phyloP scores from a whole-genome alignment of 495 filamentous ascomycete genomes.

The Achaetomiella virescens region DNA sequence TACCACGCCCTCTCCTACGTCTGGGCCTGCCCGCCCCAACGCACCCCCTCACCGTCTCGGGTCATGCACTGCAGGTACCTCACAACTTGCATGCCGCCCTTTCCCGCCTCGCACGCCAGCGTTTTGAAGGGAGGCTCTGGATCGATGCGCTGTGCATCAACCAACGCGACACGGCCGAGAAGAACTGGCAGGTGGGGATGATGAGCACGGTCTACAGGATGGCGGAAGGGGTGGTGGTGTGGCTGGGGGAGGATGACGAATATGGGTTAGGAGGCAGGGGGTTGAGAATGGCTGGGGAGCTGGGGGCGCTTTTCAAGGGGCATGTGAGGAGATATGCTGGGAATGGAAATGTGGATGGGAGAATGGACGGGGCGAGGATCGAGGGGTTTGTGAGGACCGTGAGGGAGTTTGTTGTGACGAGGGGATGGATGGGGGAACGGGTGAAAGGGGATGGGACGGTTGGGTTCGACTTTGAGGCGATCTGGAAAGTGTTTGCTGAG shows the following conservation, averaged over 20 bases:
- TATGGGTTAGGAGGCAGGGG: neutral
- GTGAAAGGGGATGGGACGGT: neutral
- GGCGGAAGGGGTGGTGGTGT: conserved; percentile 25
- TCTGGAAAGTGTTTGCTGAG: neutral
- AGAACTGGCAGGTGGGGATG: conserved; percentile 26
- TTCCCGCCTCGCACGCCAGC: neutral
- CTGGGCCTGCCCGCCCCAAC: neutral
- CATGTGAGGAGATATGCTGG: neutral
- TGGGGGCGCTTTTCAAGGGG: neutral
- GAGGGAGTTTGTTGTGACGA: neutral
- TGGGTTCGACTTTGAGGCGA: conserved; percentile 6
- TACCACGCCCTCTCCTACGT: conserved; percentile 6
- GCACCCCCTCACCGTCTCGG: neutral
- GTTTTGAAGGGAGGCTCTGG: conserved; percentile 10
- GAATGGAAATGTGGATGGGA: neutral
- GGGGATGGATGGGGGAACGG: neutral
- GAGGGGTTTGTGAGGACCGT: conserved; percentile 5
- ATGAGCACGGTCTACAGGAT: conserved; percentile 31
- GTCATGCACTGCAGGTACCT: too few species aligned
- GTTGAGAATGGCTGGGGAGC: conserved; percentile 9
- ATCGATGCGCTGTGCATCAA: conserved; percentile 38
- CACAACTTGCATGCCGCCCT: neutral
- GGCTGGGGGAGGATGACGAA: conserved; percentile 24
- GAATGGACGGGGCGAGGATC: neutral
- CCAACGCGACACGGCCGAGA: conserved; percentile 28